A percentile compares a stretch with the other conserved stretches of the same genome.
These are phyloP conservation scores for Arthrobotrys entomopaga DNA, from an alignment of 2,329 filamentous ascomycete species.

Conservation along the genomic window DNA sequence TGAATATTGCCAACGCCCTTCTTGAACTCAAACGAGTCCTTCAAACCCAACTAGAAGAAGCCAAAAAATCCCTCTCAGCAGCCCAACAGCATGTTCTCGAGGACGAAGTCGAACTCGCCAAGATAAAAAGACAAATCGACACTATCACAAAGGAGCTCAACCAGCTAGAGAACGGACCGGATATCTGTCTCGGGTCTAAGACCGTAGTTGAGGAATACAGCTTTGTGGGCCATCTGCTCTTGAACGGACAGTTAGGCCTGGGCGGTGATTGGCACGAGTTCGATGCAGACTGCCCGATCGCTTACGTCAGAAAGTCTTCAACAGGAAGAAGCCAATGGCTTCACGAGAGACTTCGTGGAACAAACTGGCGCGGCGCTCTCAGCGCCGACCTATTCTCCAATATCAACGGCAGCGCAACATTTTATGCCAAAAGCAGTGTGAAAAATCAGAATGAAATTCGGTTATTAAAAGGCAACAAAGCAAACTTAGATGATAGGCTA, in stretches of 20 bases:
- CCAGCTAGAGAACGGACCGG: conserved; percentile 12
- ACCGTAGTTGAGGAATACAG: conserved; percentile 23
- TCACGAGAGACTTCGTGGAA: conserved; percentile 13
- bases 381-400: conserved; percentile 6
- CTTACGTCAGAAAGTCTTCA: conserved; percentile 24
- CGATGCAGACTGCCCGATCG: conserved; percentile 24
- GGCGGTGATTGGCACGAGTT: conserved; percentile 11
- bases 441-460: conserved; percentile 24
- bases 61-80: neutral
- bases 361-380: conserved; percentile 2
- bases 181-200: conserved; percentile 27
- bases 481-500: conserved; percentile 9
- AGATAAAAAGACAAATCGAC: conserved; percentile 14
- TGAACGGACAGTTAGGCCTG: conserved; percentile 7
- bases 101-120: conserved; percentile 9
- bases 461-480: neutral
- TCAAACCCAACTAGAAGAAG: conserved; percentile 7
- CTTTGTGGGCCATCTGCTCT: conserved; percentile 14
- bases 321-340: conserved; percentile 29
- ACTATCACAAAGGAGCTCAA: conserved; percentile 4
- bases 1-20: conserved; percentile 22
- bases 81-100: conserved; percentile 11
- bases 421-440: conserved; percentile 15
- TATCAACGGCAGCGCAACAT: conserved; percentile 27
- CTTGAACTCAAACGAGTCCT: conserved; percentile 8